phyloP scores from a whole-genome alignment of 2,329 filamentous ascomycete genomes.

The Pseudogymnoascus sp. region DNA sequence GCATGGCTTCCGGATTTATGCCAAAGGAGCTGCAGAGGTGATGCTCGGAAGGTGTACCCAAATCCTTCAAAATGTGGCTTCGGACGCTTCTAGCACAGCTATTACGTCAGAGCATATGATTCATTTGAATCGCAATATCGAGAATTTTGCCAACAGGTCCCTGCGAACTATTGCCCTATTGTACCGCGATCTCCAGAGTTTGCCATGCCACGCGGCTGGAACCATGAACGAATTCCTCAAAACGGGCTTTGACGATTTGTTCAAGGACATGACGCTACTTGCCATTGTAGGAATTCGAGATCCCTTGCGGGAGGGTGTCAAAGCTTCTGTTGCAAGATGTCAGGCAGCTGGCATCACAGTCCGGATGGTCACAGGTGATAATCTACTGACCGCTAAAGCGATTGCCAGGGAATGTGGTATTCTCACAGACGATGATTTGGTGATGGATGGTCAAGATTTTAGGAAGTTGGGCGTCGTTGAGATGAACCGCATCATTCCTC shows the following conservation, averaged over 20 bases:
- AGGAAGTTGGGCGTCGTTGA: conserved; percentile 61
- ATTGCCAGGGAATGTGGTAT: conserved; percentile 77
- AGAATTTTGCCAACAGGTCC: conserved; percentile 33
- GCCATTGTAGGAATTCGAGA: conserved; percentile 76
- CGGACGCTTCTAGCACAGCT: conserved; percentile 55
- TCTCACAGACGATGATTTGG: conserved; percentile 57
- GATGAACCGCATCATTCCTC: conserved; percentile 61
- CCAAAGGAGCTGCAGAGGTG: conserved; percentile 62
- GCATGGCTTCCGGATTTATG: conserved; percentile 40
- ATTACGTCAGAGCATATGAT: conserved; percentile 35
- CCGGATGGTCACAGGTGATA: conserved; percentile 77
- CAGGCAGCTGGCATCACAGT: conserved; percentile 72
- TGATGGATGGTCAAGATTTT: conserved; percentile 75
- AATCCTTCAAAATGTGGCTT: neutral
- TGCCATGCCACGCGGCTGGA: conserved; percentile 24
- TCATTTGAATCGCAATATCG: conserved; percentile 28
- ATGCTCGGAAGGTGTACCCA: conserved; percentile 48
- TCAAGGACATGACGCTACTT: conserved; percentile 56
- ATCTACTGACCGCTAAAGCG: conserved; percentile 69
- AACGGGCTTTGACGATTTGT: neutral
- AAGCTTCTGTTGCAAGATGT: conserved; percentile 64
- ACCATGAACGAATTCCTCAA: neutral
- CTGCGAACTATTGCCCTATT: conserved; percentile 37
- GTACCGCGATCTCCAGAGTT: conserved; percentile 34
- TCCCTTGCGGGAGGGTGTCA: conserved; percentile 66